phyloP scores from a whole-genome alignment of 2,329 filamentous ascomycete species.

The Aspergillus quadrilineatus region DNA sequence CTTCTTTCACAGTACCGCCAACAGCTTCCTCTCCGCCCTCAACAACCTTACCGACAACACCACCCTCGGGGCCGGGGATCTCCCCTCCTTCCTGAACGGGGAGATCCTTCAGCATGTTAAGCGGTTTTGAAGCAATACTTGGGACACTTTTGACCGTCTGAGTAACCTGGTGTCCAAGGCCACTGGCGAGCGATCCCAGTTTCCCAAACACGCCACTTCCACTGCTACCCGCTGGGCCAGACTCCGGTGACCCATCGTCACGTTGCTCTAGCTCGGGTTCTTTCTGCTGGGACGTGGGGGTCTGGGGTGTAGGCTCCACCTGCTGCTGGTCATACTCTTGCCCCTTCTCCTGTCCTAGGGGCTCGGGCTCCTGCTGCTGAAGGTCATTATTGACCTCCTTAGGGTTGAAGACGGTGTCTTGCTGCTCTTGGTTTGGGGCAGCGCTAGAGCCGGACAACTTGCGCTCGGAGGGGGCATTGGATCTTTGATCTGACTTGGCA shows the following conservation, averaged over 20 bases:
- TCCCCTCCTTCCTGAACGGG: not conserved
- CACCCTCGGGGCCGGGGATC: constrained; percentile 8
- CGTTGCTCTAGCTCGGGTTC: constrained; percentile 1
- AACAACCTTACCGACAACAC: constrained; percentile 6
- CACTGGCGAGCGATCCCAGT: constrained; percentile 3
- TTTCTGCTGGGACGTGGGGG: not conserved
- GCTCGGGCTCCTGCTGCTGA: not conserved
- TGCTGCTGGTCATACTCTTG: too few species aligned
- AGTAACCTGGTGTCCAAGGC: not conserved
- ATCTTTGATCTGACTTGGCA: constrained; percentile 6
- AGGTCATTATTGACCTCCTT: not conserved
- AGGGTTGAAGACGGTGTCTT: not conserved
- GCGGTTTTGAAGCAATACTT: constrained; percentile 2
- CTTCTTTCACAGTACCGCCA: constrained; percentile 34
- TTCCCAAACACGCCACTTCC: constrained; percentile 9
- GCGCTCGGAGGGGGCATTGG: not conserved
- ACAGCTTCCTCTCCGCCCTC: constrained; percentile 5
- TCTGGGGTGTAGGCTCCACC: too few species aligned
- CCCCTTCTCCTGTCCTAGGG: not conserved
- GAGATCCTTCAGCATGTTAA: constrained; percentile 6
- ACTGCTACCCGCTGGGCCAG: not conserved
- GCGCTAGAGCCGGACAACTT: constrained; percentile 9
- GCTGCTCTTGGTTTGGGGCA: not conserved
- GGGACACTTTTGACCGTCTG: constrained; percentile 1
- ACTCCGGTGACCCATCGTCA: constrained; percentile 1